A percentile compares a stretch with the other conserved stretches of the same genome.
phyloP scores from a whole-genome alignment of 2,329 filamentous ascomycete genomes.

The Alternaria sp. region DNA sequence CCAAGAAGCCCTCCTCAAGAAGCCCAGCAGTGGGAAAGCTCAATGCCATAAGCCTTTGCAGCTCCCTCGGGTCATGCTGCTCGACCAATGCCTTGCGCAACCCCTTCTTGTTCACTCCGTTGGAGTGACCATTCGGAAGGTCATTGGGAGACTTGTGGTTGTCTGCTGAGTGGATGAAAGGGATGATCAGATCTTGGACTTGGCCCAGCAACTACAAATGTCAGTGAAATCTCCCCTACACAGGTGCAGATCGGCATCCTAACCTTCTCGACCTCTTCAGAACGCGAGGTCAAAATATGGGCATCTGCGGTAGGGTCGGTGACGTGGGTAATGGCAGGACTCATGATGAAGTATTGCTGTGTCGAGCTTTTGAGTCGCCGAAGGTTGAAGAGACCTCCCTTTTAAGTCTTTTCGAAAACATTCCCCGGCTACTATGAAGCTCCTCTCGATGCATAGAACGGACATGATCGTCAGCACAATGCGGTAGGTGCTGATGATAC shows the following conservation, averaged over 20 bases:
- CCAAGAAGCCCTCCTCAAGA: background rate
- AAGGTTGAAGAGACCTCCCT: background rate
- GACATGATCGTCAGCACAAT: background rate
- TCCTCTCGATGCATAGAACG: background rate
- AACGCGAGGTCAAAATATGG: background rate
- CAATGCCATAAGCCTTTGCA: background rate
- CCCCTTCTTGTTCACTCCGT: background rate
- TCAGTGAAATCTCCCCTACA: background rate
- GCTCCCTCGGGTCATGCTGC: background rate
- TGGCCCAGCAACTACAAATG: background rate
- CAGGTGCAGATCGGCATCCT: background rate
- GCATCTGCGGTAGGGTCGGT: background rate
- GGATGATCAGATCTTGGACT: background rate
- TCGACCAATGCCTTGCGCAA: background rate
- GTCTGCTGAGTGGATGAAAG: background rate
- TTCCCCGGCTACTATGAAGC: background rate
- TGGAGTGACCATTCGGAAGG: background rate
- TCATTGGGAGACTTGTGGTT: background rate
- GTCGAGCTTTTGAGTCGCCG: background rate
- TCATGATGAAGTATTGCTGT: background rate
- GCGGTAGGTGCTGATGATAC: background rate
- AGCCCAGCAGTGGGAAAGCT: background rate
- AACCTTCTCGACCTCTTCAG: background rate
- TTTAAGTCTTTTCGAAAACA: background rate
- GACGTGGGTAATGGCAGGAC: background rate